Conservation (phyloP, 257 asterid genomes). For the Gynochthodes officinalis region DNA sequence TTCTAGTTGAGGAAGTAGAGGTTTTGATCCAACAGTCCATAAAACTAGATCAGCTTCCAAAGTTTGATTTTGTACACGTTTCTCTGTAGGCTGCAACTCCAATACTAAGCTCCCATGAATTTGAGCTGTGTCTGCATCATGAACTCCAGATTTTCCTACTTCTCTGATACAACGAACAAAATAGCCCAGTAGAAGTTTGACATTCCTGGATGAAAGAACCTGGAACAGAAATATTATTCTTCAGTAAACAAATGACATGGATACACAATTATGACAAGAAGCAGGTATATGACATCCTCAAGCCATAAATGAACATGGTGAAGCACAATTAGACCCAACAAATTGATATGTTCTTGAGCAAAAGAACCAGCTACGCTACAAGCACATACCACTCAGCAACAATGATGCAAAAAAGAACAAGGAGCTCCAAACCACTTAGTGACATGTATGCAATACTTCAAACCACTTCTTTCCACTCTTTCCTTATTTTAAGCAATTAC, state of each 20-base stretch:
- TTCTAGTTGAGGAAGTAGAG: constrained; percentile 64
- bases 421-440: neutral
- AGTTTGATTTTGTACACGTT: constrained; percentile 46
- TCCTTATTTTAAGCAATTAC: too few relatives aligned
- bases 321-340: neutral
- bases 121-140: constrained; percentile 30
- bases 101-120: constrained; percentile 36
- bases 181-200: constrained; percentile 78
- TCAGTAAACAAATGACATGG: neutral
- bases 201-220: constrained; percentile 90
- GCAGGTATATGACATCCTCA: neutral
- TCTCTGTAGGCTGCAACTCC: constrained; percentile 87
- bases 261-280: neutral
- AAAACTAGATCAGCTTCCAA: constrained; percentile 75
- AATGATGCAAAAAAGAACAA: neutral
- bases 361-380: neutral
- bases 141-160: constrained; percentile 27
- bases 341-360: neutral
- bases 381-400: neutral
- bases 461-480: too few relatives aligned
- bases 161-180: constrained; percentile 65
- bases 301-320: neutral
- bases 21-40: constrained; percentile 93
- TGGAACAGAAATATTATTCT: constrained; percentile 25
- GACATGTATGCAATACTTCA: too few relatives aligned